Evolutionary conservation across 1,284 basidiomycete species (phyloP), one percentile per base, ranked within the genome.

Genomic region (Tylopilus sp.): DNA sequence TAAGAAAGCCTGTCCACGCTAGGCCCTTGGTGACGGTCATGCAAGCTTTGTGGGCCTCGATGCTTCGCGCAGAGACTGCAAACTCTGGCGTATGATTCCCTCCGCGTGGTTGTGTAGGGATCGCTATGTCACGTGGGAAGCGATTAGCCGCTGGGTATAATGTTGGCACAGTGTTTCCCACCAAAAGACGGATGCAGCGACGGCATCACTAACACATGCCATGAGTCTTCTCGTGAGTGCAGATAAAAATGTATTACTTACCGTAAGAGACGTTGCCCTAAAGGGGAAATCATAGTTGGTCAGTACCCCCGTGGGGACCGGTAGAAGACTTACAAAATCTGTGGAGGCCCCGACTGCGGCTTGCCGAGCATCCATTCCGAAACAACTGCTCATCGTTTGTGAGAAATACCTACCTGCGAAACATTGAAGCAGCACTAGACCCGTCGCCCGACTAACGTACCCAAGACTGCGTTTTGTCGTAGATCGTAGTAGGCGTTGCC

Each of bases 251-350:
- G 48, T 21, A 14, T 71, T 59, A 21, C 71, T 59, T 65, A 81
- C 83, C 77, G 54, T 84, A 81, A 43, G 82, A 76, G 41, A 87
- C 75, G 53, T 87, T 87, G 0, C 84, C 83, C 83, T 86, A 50
- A 56, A 31, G 48, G 48, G 53, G 38, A 47, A 48, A 34, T 56
- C 40, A 45, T 53, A 46, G 55, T 58, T 48, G 36, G 37, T 53
- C 21, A 56, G 49, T 51, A 21, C 29, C 34, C 30, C 47, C 37
- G 21, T 6, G 11, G 14, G 10, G 30, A 41, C 7, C 24, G 30
- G 30, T 1, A 30, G 49, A 53, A 38, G 31, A 73, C 81, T 70
- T 53, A 83, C 82, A 61, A 84, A 84, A 64, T 84, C 82, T 21
- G 82, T 84, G 1, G 82, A 83, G 5, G 82, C 82, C 17, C 76